Conservation (phyloP, 495 filamentous ascomycete species). For the Neurospora sp. region DNA sequence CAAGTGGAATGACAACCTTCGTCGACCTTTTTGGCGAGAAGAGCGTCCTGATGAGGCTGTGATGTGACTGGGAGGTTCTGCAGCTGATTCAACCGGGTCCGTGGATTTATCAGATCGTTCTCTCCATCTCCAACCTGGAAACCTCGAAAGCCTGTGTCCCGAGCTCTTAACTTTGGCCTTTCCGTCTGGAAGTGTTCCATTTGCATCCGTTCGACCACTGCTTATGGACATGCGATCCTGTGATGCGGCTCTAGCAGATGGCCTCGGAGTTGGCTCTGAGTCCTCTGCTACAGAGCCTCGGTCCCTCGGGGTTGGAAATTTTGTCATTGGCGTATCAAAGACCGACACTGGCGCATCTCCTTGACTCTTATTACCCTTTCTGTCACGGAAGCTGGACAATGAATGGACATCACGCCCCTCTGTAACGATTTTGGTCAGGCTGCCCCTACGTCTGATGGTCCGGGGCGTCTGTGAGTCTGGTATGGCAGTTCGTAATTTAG, state of each 20-base stretch:
- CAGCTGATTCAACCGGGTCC: neutral
- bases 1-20: neutral
- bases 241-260: neutral
- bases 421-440: neutral
- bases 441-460: neutral
- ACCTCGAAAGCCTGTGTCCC: constrained; percentile 6
- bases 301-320: neutral
- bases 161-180: constrained; percentile 3
- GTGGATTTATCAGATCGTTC: constrained; percentile 2
- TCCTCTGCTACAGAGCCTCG: neutral
- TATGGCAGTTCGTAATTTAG: neutral
- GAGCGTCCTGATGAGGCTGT: neutral
- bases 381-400: neutral
- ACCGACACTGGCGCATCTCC: neutral
- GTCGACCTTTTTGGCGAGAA: neutral
- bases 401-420: neutral
- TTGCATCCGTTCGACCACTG: neutral
- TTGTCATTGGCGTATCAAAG: neutral
- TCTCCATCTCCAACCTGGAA: constrained; percentile 8
- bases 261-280: neutral
- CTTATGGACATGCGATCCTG: neutral
- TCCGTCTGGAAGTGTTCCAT: neutral
- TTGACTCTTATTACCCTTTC: neutral
- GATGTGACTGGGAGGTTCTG: neutral
- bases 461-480: neutral